phyloP scores from a whole-genome alignment of 1,139 yeast genomes.

The Pichia sp. region DNA sequence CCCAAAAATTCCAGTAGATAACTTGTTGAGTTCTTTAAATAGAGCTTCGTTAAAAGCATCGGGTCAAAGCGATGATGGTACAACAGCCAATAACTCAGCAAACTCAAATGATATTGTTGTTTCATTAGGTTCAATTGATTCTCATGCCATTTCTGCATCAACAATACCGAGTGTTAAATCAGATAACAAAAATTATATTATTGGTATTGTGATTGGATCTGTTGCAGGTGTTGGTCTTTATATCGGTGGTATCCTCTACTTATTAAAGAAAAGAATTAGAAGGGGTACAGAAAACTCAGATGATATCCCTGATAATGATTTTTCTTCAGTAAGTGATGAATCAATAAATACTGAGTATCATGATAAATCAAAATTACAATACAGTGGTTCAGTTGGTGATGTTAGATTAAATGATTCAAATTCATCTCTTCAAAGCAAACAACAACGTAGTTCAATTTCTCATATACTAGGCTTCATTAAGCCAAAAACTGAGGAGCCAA shows the following conservation, averaged over 20 bases:
- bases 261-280: slow-evolving; percentile 32
- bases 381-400: slow-evolving; percentile 13
- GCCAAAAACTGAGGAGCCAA: slow-evolving; percentile 18
- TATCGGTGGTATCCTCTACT: slow-evolving; percentile 43
- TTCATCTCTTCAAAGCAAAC: not conserved
- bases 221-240: slow-evolving; percentile 58
- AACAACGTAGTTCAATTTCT: slow-evolving; percentile 10
- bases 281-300: slow-evolving; percentile 7
- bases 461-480: slow-evolving; percentile 14
- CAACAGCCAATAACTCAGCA: not conserved
- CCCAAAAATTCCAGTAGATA: slow-evolving; percentile 55
- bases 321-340: slow-evolving; percentile 9
- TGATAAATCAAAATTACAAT: slow-evolving; percentile 1
- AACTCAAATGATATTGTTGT: slow-evolving; percentile 7
- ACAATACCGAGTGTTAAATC: slow-evolving; percentile 14
- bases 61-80: not conserved
- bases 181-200: slow-evolving; percentile 37
- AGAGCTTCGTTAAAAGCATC: not conserved
- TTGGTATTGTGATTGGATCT: slow-evolving; percentile 63
- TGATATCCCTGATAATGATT: slow-evolving; percentile 4
- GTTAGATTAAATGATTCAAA: slow-evolving; percentile 12
- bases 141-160: slow-evolving; percentile 14
- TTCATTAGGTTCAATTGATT: slow-evolving; percentile 32
- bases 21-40: slow-evolving; percentile 32
- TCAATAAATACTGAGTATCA: not conserved